These are phyloP conservation scores for Ceratocystis huliohia DNA, from an alignment of 2,329 filamentous ascomycete genomes.

Conservation along the genomic window DNA sequence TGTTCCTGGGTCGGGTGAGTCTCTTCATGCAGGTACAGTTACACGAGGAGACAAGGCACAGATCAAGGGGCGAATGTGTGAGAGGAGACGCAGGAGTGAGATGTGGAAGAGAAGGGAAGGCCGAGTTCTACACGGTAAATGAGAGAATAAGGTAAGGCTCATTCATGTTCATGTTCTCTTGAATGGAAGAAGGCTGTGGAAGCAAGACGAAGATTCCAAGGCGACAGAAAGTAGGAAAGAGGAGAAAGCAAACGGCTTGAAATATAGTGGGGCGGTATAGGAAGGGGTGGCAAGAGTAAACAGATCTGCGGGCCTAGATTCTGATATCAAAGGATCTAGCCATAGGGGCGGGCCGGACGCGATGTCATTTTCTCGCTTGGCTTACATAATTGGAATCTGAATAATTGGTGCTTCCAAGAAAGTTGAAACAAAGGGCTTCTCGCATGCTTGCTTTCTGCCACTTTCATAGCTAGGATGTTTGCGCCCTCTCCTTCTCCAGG, in stretches of 20 bases:
- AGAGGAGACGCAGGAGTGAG: slow-evolving; percentile 18
- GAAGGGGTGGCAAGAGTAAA: no score
- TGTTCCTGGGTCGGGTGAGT: not conserved
- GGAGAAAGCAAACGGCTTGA: not conserved
- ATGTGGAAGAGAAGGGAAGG: not conserved
- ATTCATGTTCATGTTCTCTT: not conserved
- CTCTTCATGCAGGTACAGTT: slow-evolving; percentile 1
- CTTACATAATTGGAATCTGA: no score
- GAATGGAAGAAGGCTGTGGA: not conserved
- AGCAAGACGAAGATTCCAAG: not conserved
- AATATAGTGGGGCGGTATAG: no score
- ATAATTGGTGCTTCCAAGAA: no score
- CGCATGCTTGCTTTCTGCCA: no score
- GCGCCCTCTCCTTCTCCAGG: no score
- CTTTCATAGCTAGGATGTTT: no score
- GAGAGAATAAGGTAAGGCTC: slow-evolving; percentile 17
- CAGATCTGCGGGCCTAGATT: no score
- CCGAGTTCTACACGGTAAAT: slow-evolving; percentile 13
- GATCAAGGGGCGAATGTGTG: slow-evolving; percentile 13
- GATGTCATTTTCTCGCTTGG: no score
- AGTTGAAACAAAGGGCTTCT: no score
- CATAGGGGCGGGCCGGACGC: no score
- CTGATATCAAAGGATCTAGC: no score
- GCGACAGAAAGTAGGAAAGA: not conserved
- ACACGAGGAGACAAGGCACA: not conserved